Percentiles rank a stretch among this genome's conserved stretches.
Evolutionary conservation across 768 basidiomycete species (phyloP).

Genomic region (Calocybe cyanea): DNA sequence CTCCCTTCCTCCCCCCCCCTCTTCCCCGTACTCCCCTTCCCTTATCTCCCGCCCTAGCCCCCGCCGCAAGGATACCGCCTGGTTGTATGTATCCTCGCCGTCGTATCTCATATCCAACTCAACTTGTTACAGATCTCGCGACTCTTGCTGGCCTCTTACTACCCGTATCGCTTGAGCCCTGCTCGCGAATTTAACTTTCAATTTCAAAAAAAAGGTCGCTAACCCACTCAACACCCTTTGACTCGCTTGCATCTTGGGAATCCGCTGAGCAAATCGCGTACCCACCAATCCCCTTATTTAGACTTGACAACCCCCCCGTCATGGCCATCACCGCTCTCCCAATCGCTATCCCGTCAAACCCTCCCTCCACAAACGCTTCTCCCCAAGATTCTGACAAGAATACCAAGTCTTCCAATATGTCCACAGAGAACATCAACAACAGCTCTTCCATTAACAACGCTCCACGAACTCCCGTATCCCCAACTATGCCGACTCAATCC

Average conservation of each 20-base stretch:
- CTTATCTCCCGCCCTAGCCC: conserved; percentile 31
- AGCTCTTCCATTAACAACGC: conserved; percentile 31
- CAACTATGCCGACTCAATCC: conserved; percentile 23
- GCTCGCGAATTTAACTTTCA: conserved; percentile 45
- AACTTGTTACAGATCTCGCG: conserved; percentile 67
- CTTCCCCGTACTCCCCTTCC: conserved; percentile 5
- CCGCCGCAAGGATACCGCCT: conserved; percentile 51
- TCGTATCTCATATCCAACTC: neutral
- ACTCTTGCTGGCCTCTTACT: conserved; percentile 85
- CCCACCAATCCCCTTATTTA: conserved; percentile 12
- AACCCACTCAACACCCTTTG: conserved; percentile 10
- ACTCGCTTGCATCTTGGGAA: conserved; percentile 21
- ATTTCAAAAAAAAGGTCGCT: conserved; percentile 5
- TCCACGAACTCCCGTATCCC: conserved; percentile 45
- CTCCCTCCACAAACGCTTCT: conserved; percentile 24
- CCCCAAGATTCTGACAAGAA: conserved; percentile 13
- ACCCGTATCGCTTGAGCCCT: conserved; percentile 67
- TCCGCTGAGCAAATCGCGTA: conserved; percentile 48
- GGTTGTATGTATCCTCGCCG: conserved; percentile 28
- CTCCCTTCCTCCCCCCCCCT: conserved; percentile 1
- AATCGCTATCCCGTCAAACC: conserved; percentile 17
- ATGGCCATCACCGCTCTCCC: conserved; percentile 40
- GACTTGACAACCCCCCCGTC: no score
- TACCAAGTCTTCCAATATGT: conserved; percentile 23
- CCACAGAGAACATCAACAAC: conserved; percentile 32